Conservation (phyloP, 1,284 basidiomycete species). For the Sanghuangporus sanghuang region DNA sequence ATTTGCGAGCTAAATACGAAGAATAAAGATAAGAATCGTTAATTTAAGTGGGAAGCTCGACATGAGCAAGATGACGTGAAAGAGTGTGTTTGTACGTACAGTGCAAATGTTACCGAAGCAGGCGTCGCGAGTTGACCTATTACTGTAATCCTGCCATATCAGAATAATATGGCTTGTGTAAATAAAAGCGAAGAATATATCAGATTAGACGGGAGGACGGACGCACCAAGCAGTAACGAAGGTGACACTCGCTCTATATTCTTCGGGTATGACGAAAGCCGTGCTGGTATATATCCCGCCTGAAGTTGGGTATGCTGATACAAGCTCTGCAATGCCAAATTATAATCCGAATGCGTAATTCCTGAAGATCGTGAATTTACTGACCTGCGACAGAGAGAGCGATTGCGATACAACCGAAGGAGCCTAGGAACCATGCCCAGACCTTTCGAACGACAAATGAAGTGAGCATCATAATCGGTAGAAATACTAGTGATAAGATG, state of each 20-base stretch:
- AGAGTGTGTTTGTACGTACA: slow-evolving; percentile 5
- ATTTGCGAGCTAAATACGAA: slow-evolving; percentile 17
- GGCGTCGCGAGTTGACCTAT: slow-evolving; percentile 23
- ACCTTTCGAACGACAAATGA: background rate
- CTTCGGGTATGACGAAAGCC: slow-evolving; percentile 17
- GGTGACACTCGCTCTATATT: slow-evolving; percentile 17
- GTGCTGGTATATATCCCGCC: slow-evolving; percentile 20
- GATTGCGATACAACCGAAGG: slow-evolving; percentile 20
- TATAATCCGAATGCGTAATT: background rate
- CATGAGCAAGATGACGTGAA: no score
- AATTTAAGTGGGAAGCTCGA: no score
- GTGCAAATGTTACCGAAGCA: slow-evolving; percentile 21
- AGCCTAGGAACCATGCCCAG: slow-evolving; percentile 22
- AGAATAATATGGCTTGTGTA: background rate
- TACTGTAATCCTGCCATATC: slow-evolving; percentile 20
- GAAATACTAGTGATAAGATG: no score
- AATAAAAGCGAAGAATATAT: background rate
- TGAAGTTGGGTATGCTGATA: slow-evolving; percentile 21
- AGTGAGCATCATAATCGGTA: background rate
- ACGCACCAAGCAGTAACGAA: slow-evolving; percentile 20
- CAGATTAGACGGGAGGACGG: background rate
- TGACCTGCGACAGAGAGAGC: slow-evolving; percentile 20
- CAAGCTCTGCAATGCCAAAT: slow-evolving; percentile 15
- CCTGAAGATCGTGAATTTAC: background rate
- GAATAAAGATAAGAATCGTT: background rate